Percentiles rank a stretch among this genome's conserved stretches.
Evolutionary conservation across 352 stramenopile species (phyloP).

Genomic region (Pythium sp.): DNA sequence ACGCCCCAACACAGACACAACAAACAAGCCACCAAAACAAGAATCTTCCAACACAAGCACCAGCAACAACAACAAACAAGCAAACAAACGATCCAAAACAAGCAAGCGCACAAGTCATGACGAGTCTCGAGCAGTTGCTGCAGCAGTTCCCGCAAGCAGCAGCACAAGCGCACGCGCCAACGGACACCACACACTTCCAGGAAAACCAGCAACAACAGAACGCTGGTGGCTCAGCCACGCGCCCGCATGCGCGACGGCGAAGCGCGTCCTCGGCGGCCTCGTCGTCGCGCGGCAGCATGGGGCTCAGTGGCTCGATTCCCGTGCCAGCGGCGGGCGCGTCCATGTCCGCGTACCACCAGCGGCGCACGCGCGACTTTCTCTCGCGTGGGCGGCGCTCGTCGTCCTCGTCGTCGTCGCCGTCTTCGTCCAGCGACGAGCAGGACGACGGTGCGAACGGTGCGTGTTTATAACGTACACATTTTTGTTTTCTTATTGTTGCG

Average conservation of each 20-base stretch:
- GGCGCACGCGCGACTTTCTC: constrained; percentile 16
- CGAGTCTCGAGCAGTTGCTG: constrained; percentile 16
- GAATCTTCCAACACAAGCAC: constrained; percentile 8
- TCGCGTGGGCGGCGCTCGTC: constrained; percentile 20
- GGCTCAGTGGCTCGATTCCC: constrained; percentile 19
- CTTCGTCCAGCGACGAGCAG: constrained; percentile 16
- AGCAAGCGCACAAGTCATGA: constrained; percentile 7
- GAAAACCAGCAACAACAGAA: background rate
- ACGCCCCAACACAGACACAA: background rate
- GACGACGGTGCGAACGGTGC: constrained; percentile 13
- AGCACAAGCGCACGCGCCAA: background rate
- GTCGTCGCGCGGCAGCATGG: background rate
- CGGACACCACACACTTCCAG: background rate
- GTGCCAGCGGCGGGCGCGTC: constrained; percentile 15
- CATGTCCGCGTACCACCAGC: constrained; percentile 19
- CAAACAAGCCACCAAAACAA: background rate
- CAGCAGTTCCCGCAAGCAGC: constrained; percentile 4
- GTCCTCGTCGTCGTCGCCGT: constrained; percentile 18
- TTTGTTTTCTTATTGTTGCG: background rate
- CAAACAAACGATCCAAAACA: background rate
- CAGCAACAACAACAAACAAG: background rate
- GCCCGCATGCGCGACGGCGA: constrained; percentile 4
- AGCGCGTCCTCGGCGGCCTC: constrained; percentile 5
- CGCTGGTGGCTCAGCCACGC: background rate
- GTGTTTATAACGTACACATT: background rate